Conservation (phyloP, 257 asterid genomes). For the Pogostemon cablin region DNA sequence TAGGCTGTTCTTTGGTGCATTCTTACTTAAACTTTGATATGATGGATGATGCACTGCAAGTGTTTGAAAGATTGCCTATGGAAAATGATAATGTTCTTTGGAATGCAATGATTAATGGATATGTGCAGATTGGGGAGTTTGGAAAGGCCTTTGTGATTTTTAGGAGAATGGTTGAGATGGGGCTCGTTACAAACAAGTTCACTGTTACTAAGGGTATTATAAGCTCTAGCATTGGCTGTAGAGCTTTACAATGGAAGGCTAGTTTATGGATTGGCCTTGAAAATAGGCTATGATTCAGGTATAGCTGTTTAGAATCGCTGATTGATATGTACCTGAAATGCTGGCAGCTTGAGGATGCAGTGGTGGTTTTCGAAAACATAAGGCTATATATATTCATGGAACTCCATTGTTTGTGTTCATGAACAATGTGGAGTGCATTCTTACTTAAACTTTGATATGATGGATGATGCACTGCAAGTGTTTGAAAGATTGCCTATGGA, state of each 20-base stretch:
- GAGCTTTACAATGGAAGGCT: conserved; percentile 55
- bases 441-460: conserved; percentile 56
- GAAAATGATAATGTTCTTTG: conserved; percentile 68
- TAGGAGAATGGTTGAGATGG: conserved; percentile 57
- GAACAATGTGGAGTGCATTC: conserved; percentile 70
- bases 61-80: conserved; percentile 69
- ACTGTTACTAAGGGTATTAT: conserved; percentile 64
- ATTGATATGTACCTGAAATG: conserved; percentile 93
- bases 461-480: conserved; percentile 56
- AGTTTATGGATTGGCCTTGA: conserved; percentile 59
- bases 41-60: conserved; percentile 53
- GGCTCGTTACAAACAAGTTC: conserved; percentile 54
- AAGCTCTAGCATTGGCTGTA: conserved; percentile 63
- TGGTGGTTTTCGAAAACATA: conserved; percentile 49
- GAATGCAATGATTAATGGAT: conserved; percentile 89
- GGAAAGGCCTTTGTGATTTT: conserved; percentile 48
- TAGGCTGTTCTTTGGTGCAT: conserved; percentile 75
- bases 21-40: conserved; percentile 55
- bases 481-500: conserved; percentile 65
- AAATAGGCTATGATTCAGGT: conserved; percentile 52
- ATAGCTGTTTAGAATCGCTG: conserved; percentile 61
- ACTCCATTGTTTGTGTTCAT: conserved; percentile 71
- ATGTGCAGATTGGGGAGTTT: conserved; percentile 55
- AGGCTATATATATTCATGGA: conserved; percentile 90
- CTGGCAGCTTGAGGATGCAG: conserved; percentile 52